phyloP scores from a whole-genome alignment of 257 asterid genomes.

The Fraxinus cuspidata region DNA sequence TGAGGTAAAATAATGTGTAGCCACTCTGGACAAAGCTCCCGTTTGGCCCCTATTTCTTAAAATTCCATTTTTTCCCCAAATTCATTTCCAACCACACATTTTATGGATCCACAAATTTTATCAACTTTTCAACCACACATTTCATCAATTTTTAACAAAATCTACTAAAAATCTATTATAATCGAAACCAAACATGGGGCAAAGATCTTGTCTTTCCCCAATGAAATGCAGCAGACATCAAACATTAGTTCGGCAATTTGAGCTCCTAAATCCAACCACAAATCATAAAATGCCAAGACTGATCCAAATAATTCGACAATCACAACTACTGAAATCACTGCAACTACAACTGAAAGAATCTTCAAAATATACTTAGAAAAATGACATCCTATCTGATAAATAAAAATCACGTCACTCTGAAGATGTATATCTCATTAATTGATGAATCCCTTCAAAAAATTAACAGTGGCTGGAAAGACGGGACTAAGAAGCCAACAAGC shows the following conservation, averaged over 20 bases:
- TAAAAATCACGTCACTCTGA: neutral
- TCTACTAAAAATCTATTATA: no score
- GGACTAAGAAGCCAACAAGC: neutral
- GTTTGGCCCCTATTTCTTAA: no score
- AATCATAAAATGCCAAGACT: neutral
- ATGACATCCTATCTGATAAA: no score
- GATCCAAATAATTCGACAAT: neutral
- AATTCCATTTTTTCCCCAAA: no score
- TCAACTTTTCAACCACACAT: no score
- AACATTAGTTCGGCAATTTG: neutral
- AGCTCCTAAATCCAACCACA: neutral
- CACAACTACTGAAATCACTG: neutral
- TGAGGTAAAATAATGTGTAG: neutral
- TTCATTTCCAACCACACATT: no score
- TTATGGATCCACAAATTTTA: no score
- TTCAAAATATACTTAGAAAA: no score
- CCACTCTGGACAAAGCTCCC: neutral
- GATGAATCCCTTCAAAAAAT: neutral
- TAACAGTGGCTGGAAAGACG: neutral
- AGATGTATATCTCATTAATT: neutral
- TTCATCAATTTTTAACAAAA: no score
- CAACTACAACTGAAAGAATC: neutral
- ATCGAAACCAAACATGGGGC: no score
- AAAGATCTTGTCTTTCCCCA: neutral
- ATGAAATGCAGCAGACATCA: neutral